phyloP scores from a whole-genome alignment of 73 alveolate species.

The Tetrahymena thermophila region DNA sequence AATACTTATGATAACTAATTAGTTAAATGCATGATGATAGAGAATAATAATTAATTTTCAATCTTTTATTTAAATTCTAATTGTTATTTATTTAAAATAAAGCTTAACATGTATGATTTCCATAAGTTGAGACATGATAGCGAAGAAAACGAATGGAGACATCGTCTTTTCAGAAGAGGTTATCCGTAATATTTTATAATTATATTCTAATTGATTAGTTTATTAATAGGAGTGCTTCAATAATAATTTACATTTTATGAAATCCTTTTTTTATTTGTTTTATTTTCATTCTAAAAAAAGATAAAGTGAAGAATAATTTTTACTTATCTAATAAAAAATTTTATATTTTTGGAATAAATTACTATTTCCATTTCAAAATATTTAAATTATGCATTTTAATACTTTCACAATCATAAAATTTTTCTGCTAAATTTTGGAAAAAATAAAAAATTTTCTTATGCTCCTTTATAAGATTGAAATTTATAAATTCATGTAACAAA shows the following conservation, averaged over 20 bases:
- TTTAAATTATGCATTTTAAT: too few species aligned
- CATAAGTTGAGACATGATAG: conserved; percentile 55
- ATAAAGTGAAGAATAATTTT: too few species aligned
- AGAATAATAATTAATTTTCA: neutral
- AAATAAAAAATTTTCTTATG: too few species aligned
- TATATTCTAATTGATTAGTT: conserved; percentile 11
- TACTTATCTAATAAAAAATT: too few species aligned
- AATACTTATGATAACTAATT: too few species aligned
- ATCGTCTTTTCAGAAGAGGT: conserved; percentile 22
- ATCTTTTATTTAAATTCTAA: neutral
- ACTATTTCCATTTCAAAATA: too few species aligned
- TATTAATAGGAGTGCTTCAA: neutral
- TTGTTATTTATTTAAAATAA: conserved; percentile 36
- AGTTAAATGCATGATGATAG: too few species aligned
- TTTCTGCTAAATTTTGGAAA: neutral
- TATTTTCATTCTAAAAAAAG: neutral
- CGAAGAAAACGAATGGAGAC: conserved; percentile 37
- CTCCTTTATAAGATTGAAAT: too few species aligned
- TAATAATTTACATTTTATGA: neutral
- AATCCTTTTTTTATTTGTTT: neutral
- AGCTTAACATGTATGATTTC: conserved; percentile 84
- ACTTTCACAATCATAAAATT: too few species aligned
- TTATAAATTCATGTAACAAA: too few species aligned
- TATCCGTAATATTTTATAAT: conserved; percentile 12
- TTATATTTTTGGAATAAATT: too few species aligned